A percentile compares a stretch with the other conserved stretches of the same genome.
Evolutionary conservation across 116 monocot species (phyloP).

Genomic region (Thalassia testudinum): DNA sequence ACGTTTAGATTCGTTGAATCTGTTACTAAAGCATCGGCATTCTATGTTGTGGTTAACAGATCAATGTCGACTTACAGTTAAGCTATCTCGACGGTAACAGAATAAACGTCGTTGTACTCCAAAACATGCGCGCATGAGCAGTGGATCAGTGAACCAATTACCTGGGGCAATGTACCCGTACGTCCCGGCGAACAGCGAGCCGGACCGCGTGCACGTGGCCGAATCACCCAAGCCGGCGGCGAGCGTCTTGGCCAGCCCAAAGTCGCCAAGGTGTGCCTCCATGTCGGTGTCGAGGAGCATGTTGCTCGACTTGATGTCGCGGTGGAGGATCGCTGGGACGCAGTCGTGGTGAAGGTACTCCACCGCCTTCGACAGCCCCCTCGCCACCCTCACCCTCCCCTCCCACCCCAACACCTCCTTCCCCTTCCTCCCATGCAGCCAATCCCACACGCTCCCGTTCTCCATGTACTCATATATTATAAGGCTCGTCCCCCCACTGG

Average conservation of each 20-base stretch:
- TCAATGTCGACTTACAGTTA: too few relatives aligned
- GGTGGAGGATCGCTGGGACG: conserved; percentile 49
- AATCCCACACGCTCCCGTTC: conserved; percentile 84
- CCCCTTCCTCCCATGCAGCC: conserved; percentile 25
- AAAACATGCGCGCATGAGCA: too few relatives aligned
- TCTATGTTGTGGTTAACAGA: too few relatives aligned
- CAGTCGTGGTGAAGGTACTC: conserved; percentile 81
- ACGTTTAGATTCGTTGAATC: too few relatives aligned
- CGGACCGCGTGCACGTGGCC: conserved; percentile 33
- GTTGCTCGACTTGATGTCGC: conserved; percentile 85
- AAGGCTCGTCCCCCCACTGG: conserved; percentile 6
- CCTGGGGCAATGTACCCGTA: conserved; percentile 90
- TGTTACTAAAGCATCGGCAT: too few relatives aligned
- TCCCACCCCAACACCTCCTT: conserved; percentile 38
- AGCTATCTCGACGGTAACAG: too few relatives aligned
- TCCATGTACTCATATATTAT: conserved; percentile 90
- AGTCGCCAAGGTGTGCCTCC: conserved; percentile 84
- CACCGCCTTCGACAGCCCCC: conserved; percentile 55
- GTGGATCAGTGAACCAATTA: too few relatives aligned
- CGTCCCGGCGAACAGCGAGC: conserved; percentile 51
- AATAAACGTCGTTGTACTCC: neutral
- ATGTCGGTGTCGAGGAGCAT: conserved; percentile 64
- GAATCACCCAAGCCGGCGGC: neutral
- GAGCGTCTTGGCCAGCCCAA: conserved; percentile 71
- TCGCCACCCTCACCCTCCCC: conserved; percentile 39